A percentile compares a stretch with the other conserved stretches of the same genome.
Evolutionary conservation across 2,329 filamentous ascomycete genomes (phyloP).

Genomic region (Epicoccum sorghinum): DNA sequence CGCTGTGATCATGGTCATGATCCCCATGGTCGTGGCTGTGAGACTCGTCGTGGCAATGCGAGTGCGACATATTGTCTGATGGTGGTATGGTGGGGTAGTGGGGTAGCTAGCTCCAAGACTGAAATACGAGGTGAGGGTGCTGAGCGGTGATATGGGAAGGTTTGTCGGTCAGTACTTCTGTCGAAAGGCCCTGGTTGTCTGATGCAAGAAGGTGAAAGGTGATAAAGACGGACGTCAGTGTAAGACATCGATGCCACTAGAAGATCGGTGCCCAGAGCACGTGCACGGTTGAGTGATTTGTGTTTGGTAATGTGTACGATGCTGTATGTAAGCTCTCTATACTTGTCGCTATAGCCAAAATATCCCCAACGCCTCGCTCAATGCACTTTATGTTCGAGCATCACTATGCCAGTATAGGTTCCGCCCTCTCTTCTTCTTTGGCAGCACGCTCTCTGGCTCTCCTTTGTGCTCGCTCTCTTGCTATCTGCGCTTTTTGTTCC

Average conservation of each 20-base stretch:
- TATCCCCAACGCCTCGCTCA: constrained; percentile 44
- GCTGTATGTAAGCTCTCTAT: not conserved
- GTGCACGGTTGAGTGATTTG: not conserved
- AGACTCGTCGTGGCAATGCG: constrained; percentile 64
- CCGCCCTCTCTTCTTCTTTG: constrained; percentile 33
- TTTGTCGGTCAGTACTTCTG: too few relatives aligned
- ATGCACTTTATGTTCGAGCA: constrained; percentile 25
- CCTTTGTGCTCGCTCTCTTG: constrained; percentile 41
- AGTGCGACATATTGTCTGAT: constrained; percentile 35
- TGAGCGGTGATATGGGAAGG: not conserved
- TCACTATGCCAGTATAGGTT: constrained; percentile 44
- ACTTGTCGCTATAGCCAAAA: not conserved
- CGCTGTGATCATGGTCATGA: constrained; percentile 91
- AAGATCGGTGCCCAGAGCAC: not conserved
- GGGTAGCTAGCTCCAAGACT: constrained; percentile 32
- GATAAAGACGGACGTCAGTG: not conserved
- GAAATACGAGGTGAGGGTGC: not conserved
- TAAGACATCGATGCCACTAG: constrained; percentile 3
- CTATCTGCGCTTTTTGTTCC: constrained; percentile 36
- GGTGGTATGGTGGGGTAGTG: constrained; percentile 32
- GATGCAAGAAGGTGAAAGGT: not conserved
- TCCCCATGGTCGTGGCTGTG: constrained; percentile 73
- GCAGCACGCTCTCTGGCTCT: constrained; percentile 41
- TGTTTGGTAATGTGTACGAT: not conserved
- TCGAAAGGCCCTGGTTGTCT: too few relatives aligned